Evolutionary conservation across 495 filamentous ascomycete species (phyloP).

Genomic region (Neurospora sp.): DNA sequence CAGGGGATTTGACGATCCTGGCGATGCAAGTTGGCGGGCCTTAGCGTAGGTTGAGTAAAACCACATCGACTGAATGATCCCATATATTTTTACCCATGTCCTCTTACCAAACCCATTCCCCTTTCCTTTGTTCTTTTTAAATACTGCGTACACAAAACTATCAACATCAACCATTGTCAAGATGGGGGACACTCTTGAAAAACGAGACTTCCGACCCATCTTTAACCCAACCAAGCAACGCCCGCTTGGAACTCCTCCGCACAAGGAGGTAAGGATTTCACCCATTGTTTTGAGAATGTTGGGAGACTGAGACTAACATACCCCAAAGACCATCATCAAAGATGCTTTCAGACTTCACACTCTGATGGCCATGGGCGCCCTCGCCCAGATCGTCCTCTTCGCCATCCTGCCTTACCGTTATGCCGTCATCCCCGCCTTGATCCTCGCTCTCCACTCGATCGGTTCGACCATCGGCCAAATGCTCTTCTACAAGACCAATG

Average conservation of each 20-base stretch:
- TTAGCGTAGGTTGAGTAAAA: background rate
- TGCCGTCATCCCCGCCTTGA: slow-evolving; percentile 24
- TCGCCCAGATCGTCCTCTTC: slow-evolving; percentile 27
- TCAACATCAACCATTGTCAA: background rate
- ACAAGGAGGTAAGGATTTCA: background rate
- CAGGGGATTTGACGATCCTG: background rate
- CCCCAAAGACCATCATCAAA: slow-evolving; percentile 8
- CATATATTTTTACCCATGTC: background rate
- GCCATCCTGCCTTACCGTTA: slow-evolving; percentile 26
- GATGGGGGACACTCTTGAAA: background rate
- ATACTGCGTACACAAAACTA: background rate
- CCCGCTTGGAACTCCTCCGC: background rate
- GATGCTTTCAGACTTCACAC: slow-evolving; percentile 25
- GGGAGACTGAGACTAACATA: background rate
- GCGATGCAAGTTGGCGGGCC: background rate
- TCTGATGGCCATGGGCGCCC: slow-evolving; percentile 35
- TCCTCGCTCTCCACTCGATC: slow-evolving; percentile 25
- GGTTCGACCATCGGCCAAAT: slow-evolving; percentile 15
- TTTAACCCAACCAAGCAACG: background rate
- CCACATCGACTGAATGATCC: background rate
- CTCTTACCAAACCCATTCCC: background rate
- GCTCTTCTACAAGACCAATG: background rate
- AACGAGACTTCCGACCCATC: background rate
- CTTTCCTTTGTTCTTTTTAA: background rate
- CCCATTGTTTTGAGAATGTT: background rate